Evolutionary conservation across 192 early-diverging fungal species (phyloP).

Genomic region (Podila epigama): DNA sequence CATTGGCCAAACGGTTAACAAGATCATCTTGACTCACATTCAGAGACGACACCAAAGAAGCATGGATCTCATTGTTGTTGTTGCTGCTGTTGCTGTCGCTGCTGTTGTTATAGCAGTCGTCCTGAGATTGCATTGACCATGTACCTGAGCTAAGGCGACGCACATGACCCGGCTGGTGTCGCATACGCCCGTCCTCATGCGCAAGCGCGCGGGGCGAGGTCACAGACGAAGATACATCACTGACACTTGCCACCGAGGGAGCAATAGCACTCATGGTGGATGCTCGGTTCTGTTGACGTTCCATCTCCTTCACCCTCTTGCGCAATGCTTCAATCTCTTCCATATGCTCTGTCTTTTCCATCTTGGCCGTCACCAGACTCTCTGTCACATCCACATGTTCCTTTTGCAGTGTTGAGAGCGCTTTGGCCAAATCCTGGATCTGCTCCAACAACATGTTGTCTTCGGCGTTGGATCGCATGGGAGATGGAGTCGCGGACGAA

Average conservation of each 20-base stretch:
- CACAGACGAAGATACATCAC: conserved; percentile 14
- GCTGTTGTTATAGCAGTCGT: no score
- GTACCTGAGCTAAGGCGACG: background rate
- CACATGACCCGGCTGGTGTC: conserved; percentile 1
- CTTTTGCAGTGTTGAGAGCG: conserved; percentile 68
- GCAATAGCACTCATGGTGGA: conserved; percentile 47
- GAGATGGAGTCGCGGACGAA: conserved; percentile 16
- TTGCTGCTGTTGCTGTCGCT: no score
- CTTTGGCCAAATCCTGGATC: conserved; percentile 68
- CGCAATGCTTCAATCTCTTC: conserved; percentile 64
- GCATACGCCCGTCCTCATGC: conserved; percentile 35
- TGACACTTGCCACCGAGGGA: conserved; percentile 33
- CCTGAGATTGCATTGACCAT: conserved; percentile 43
- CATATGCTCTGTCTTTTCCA: conserved; percentile 57
- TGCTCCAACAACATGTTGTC: conserved; percentile 64
- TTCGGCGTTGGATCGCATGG: conserved; percentile 18
- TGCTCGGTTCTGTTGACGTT: conserved; percentile 58
- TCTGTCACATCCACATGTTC: conserved; percentile 75
- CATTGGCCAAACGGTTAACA: conserved; percentile 10
- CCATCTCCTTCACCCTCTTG: conserved; percentile 49
- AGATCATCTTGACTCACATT: conserved; percentile 35
- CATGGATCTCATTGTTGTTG: conserved; percentile 2
- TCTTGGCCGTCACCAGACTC: conserved; percentile 60
- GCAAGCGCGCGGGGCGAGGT: conserved; percentile 33
- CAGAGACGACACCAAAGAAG: conserved; percentile 25